These are phyloP conservation scores for Aspergillus flavus DNA, from an alignment of 2,329 filamentous ascomycete species.

Conservation along the genomic window DNA sequence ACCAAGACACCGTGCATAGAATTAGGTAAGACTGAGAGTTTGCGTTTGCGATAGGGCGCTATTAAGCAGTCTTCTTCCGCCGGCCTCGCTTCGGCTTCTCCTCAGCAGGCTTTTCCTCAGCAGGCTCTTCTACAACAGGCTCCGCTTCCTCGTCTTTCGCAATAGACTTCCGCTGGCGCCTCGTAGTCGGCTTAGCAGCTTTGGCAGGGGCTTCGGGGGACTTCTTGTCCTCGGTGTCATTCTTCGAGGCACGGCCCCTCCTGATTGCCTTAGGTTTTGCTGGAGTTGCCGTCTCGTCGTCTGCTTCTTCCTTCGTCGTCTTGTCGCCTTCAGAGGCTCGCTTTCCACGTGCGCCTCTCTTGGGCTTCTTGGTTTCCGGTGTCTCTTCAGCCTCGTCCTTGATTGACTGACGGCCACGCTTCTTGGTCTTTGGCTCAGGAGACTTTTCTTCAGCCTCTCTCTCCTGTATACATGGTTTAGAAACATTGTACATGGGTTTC, in stretches of 20 bases:
- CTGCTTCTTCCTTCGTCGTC: conserved; percentile 5
- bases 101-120: conserved; percentile 11
- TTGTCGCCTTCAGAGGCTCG: conserved; percentile 10
- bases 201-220: conserved; percentile 7
- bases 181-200: conserved; percentile 16
- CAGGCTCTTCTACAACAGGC: conserved; percentile 19
- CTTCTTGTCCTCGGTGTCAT: conserved; percentile 11
- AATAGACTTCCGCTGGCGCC: conserved; percentile 18
- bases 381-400: conserved; percentile 18
- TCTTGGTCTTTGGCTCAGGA: conserved; percentile 18
- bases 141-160: conserved; percentile 19
- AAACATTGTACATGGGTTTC: not conserved
- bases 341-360: conserved; percentile 16
- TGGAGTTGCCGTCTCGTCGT: conserved; percentile 15
- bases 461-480: conserved; percentile 12
- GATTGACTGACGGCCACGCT: conserved; percentile 18
- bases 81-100: conserved; percentile 29
- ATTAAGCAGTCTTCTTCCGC: conserved; percentile 22
- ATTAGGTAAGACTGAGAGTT: not conserved
- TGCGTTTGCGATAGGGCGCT: not conserved
- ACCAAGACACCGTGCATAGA: not conserved
- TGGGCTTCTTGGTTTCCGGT: conserved; percentile 21
- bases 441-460: conserved; percentile 20
- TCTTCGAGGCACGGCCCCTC: conserved; percentile 25
- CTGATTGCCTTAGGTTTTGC: conserved; percentile 21